These are phyloP conservation scores for Elaeagnus macrophylla DNA, from an alignment of 306 rosid genomes.

Conservation along the genomic window DNA sequence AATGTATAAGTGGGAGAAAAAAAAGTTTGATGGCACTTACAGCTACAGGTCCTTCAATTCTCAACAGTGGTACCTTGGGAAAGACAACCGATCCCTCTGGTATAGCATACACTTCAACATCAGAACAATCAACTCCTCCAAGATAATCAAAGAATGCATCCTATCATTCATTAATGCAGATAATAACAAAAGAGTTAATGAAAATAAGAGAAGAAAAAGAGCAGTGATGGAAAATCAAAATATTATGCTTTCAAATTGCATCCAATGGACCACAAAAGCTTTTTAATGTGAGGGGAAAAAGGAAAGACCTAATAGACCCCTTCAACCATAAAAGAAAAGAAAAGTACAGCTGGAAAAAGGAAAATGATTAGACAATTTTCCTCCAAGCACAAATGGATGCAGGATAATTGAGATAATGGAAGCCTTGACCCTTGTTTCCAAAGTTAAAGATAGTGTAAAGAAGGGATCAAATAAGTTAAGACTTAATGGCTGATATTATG, in stretches of 20 bases:
- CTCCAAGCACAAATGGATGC: too few species aligned
- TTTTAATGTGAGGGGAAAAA: background rate
- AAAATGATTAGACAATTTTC: too few species aligned
- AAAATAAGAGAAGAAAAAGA: conserved; percentile 1
- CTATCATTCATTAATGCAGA: conserved; percentile 37
- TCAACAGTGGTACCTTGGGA: conserved; percentile 82
- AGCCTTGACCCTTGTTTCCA: too few species aligned
- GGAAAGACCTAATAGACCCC: too few species aligned
- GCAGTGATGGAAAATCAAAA: conserved; percentile 11
- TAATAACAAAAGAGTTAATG: conserved; percentile 13
- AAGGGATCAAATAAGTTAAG: too few species aligned
- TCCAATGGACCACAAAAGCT: background rate
- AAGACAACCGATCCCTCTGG: conserved; percentile 90
- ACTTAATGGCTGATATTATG: too few species aligned
- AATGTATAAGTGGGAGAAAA: background rate
- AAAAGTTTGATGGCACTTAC: conserved; percentile 42
- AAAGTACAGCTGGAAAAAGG: too few species aligned
- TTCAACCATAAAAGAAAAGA: too few species aligned
- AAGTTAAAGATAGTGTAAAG: too few species aligned
- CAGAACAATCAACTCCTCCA: conserved; percentile 75
- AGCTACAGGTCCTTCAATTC: conserved; percentile 95
- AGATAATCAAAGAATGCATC: conserved; percentile 85
- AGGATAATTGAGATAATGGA: too few species aligned
- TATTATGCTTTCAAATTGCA: background rate
- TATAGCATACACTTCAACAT: conserved; percentile 80